Base-by-base conservation (phyloP, 371 early-diverging fungal species). In the Apophysomyces elegans region DNA sequence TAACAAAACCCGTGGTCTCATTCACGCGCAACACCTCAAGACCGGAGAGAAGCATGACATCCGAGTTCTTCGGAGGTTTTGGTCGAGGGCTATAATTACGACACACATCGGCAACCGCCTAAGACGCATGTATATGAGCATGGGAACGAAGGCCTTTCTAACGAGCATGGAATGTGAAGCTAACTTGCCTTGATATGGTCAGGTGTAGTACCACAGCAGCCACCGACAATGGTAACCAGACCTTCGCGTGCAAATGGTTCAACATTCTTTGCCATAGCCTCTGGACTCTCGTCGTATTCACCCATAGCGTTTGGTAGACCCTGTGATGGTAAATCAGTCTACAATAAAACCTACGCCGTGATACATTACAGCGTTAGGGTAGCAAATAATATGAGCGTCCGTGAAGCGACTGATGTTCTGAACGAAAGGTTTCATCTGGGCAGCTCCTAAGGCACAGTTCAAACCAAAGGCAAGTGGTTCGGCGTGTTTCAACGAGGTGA, bases 131-230 rank as follows among this genome's bases (percentile, higher is more conserved):
- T 26, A 36, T 32, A 54, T 47, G 61, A 1, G 50, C 43, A 26
- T 26, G 2, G 2, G 2, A 26, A 26, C 0, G 2, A 26, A 26
- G 2, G 32, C 2, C 3, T 26, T 26, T 26, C 32, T 3, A 26
- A 26, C 32, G 32, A 26, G 32, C 32, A 26, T 26, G 32, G 32
- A 26, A 26, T 26, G 2, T 26, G 1, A 26, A 26, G 32, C 32
- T 1, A 26, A 26, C 7, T 67, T 78, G 75, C 81, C 76, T 91
- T 89, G 70, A 96, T 96, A 71, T 96, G 97, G 26, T 80, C 92
- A 2, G 97, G 97, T 4, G 96, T 95, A 21, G 96, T 95, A 74
- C 97, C 97, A 76, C 97, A 97, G 86, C 97, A 97, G 41, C 97
- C 97, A 64, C 97, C 97, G 18, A 97, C 84, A 78, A 97, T 95